A percentile compares a stretch with the other conserved stretches of the same genome.
Conservation (phyloP, 805 yeast genomes). For the Wickerhamomyces strasburgensis region DNA sequence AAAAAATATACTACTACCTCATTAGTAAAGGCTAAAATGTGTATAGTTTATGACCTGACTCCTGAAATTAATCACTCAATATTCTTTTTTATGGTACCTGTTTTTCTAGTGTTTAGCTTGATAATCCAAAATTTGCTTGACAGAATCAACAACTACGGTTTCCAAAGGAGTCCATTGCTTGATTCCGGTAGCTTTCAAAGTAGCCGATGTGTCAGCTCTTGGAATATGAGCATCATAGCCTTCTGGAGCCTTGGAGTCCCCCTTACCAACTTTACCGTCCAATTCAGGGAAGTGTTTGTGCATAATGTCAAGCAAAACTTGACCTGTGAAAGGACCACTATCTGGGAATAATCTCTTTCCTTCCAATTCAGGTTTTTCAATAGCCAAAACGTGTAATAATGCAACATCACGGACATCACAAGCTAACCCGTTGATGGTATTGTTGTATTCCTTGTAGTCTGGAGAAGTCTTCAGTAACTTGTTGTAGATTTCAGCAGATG, state of each 20-base stretch:
- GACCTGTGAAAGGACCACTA: constrained; percentile 17
- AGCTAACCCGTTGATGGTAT: constrained; percentile 9
- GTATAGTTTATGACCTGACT: no score
- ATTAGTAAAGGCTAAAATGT: no score
- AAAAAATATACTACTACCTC: no score
- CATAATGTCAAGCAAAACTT: constrained; percentile 18
- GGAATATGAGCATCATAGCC: constrained; percentile 1
- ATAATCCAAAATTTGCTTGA: constrained; percentile 26
- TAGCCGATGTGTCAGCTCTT: constrained; percentile 1
- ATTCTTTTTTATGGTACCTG: no score
- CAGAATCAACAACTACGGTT: constrained; percentile 34
- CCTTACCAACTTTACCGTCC: constrained; percentile 35
- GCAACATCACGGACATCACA: constrained; percentile 44
- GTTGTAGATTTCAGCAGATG: constrained; percentile 34
- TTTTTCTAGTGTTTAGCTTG: no score
- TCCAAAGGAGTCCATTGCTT: constrained; percentile 30
- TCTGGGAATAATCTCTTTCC: constrained; percentile 27
- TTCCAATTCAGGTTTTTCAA: constrained; percentile 16
- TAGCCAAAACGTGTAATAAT: constrained; percentile 35
- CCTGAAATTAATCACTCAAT: no score
- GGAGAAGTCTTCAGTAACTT: constrained; percentile 26
- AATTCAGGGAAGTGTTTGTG: constrained; percentile 34
- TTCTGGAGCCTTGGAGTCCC: constrained; percentile 26
- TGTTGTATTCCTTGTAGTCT: constrained; percentile 20
- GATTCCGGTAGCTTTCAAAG: constrained; percentile 3